Evolutionary conservation across 768 basidiomycete genomes (phyloP).

Genomic region (Mrakia frigida): DNA sequence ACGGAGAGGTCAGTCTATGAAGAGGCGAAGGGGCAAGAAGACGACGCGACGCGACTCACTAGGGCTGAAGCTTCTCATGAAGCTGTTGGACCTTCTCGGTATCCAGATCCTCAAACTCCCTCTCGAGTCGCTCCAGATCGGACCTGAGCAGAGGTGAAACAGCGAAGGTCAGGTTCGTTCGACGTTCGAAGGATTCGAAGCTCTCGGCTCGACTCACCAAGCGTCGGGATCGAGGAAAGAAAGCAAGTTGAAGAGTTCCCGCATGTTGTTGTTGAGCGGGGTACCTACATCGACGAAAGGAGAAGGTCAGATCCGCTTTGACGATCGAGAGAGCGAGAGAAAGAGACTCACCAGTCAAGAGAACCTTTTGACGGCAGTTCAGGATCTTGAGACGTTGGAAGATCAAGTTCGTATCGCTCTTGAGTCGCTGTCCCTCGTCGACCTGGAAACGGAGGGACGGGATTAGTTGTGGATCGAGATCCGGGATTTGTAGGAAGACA

Average conservation of each 20-base stretch:
- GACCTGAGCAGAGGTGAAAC: constrained; percentile 58
- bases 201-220: constrained; percentile 30
- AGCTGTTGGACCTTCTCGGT: constrained; percentile 76
- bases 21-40: background rate
- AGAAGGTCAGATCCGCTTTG: background rate
- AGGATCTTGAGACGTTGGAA: constrained; percentile 79
- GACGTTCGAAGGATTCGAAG: background rate
- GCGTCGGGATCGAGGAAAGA: constrained; percentile 62
- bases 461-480: constrained; percentile 19
- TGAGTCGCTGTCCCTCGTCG: constrained; percentile 33
- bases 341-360: constrained; percentile 71
- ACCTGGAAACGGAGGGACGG: background rate
- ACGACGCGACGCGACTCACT: constrained; percentile 41
- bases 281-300: constrained; percentile 52
- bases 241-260: constrained; percentile 95
- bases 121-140: constrained; percentile 67
- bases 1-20: background rate
- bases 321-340: constrained; percentile 10
- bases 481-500: constrained; percentile 20
- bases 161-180: constrained; percentile 80
- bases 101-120: constrained; percentile 67
- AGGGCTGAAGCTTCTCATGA: constrained; percentile 69
- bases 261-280: constrained; percentile 92
- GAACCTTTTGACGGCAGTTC: constrained; percentile 68
- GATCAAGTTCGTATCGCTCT: constrained; percentile 60